Percentiles rank a stretch among this genome's conserved stretches.
Conservation (phyloP, 2,329 filamentous ascomycete genomes). For the Aspergillus phoenicis region DNA sequence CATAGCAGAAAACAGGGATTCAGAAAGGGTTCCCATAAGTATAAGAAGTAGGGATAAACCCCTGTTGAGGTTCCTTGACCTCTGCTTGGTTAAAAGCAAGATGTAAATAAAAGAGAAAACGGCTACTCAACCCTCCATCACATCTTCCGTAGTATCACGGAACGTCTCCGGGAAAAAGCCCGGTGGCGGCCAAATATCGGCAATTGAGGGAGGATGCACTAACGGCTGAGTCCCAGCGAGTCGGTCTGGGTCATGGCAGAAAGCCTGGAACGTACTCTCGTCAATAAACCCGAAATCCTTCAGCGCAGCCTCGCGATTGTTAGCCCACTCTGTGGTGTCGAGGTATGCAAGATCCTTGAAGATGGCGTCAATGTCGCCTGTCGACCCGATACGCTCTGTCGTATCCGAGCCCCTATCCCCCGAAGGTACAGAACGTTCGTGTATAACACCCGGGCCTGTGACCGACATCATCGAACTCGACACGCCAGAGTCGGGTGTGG, state of each 20-base stretch:
- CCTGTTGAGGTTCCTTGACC: neutral
- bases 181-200: slow-evolving; percentile 47
- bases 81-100: neutral
- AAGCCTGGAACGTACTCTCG: slow-evolving; percentile 47
- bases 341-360: slow-evolving; percentile 51
- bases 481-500: slow-evolving; percentile 37
- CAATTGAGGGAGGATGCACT: slow-evolving; percentile 43
- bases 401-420: slow-evolving; percentile 13
- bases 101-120: neutral
- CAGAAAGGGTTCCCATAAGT: neutral
- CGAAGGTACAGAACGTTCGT: slow-evolving; percentile 19
- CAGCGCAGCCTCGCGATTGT: slow-evolving; percentile 43
- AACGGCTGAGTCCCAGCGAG: slow-evolving; percentile 39
- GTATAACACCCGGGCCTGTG: slow-evolving; percentile 9
- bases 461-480: slow-evolving; percentile 28
- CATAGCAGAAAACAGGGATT: neutral
- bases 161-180: slow-evolving; percentile 47
- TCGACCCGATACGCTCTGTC: slow-evolving; percentile 13
- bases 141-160: slow-evolving; percentile 29
- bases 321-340: slow-evolving; percentile 49
- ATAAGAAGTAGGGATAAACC: neutral
- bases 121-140: slow-evolving; percentile 24
- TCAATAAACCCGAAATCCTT: slow-evolving; percentile 50
- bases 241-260: slow-evolving; percentile 49
- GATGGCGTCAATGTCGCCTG: slow-evolving; percentile 45